These are phyloP conservation scores for Clavispora santaluciae DNA, from an alignment of 805 yeast species.

Conservation along the genomic window DNA sequence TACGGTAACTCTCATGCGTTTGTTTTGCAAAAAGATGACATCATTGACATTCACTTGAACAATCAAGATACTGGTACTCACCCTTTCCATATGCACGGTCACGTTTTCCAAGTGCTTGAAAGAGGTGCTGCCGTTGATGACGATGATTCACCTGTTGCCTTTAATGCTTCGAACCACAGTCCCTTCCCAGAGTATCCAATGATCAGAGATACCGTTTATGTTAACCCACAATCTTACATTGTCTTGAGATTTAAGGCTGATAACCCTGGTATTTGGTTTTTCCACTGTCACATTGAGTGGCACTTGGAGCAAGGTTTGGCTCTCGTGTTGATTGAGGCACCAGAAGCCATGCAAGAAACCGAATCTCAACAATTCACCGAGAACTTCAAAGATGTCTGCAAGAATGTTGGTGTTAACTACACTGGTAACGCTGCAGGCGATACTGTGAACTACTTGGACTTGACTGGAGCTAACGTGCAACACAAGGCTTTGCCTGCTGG, in stretches of 20 bases:
- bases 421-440: constrained; percentile 92
- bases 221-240: constrained; percentile 79
- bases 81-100: constrained; percentile 98
- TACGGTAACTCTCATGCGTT: constrained; percentile 82
- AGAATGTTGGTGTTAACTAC: constrained; percentile 44
- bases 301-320: constrained; percentile 95
- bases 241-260: constrained; percentile 84
- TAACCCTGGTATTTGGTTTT: constrained; percentile 97
- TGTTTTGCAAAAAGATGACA: constrained; percentile 61
- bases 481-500: constrained; percentile 67
- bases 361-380: constrained; percentile 54
- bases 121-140: constrained; percentile 61
- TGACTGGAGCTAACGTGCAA: constrained; percentile 75
- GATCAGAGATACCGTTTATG: constrained; percentile 77
- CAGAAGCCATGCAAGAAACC: constrained; percentile 53
- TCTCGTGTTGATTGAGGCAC: constrained; percentile 76
- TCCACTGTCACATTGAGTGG: constrained; percentile 99
- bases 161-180: constrained; percentile 42
- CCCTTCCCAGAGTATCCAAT: constrained; percentile 69
- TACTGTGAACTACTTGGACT: constrained; percentile 54
- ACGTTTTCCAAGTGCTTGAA: constrained; percentile 74
- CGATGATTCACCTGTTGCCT: constrained; percentile 51
- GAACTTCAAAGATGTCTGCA: constrained; percentile 58
- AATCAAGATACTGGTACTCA: constrained; percentile 89
- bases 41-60: constrained; percentile 78